These are phyloP conservation scores for Neonectria punicea DNA, from an alignment of 2,329 filamentous ascomycete species.

Conservation along the genomic window DNA sequence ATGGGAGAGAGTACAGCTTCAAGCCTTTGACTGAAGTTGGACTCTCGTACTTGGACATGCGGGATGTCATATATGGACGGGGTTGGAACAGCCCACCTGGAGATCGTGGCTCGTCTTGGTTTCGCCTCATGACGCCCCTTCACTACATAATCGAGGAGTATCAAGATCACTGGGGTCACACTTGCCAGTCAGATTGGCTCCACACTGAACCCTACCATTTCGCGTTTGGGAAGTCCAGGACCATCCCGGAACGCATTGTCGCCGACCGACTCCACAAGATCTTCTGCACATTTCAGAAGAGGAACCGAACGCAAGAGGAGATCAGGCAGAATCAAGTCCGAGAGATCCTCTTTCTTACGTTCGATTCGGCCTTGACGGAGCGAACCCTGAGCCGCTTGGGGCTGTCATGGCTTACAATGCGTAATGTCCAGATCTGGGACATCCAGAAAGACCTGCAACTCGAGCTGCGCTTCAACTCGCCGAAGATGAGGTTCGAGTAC, in stretches of 20 bases:
- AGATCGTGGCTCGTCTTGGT: constrained; percentile 32
- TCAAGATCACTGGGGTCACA: constrained; percentile 20
- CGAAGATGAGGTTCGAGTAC: constrained; percentile 20
- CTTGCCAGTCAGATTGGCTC: constrained; percentile 8
- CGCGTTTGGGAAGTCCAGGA: constrained; percentile 30
- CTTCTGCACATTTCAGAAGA: constrained; percentile 11
- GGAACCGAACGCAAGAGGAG: constrained; percentile 22
- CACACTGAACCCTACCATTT: constrained; percentile 25
- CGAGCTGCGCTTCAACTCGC: constrained; percentile 15
- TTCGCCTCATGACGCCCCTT: constrained; percentile 24
- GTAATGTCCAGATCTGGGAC: constrained; percentile 23
- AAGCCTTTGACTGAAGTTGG: constrained; percentile 25
- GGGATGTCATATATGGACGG: constrained; percentile 10
- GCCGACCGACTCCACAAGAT: constrained; percentile 4
- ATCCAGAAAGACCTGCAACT: constrained; percentile 15
- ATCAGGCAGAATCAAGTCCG: background rate
- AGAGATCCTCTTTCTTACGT: constrained; percentile 27
- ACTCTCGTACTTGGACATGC: constrained; percentile 27
- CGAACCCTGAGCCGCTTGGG: constrained; percentile 7
- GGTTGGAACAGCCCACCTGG: background rate
- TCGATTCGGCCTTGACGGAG: constrained; percentile 14
- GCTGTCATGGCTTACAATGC: constrained; percentile 13
- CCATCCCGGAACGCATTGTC: constrained; percentile 1
- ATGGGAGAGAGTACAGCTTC: constrained; percentile 5
- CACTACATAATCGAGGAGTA: constrained; percentile 29